phyloP scores from a whole-genome alignment of 257 asterid genomes.

The Solanum pinnatisectum region DNA sequence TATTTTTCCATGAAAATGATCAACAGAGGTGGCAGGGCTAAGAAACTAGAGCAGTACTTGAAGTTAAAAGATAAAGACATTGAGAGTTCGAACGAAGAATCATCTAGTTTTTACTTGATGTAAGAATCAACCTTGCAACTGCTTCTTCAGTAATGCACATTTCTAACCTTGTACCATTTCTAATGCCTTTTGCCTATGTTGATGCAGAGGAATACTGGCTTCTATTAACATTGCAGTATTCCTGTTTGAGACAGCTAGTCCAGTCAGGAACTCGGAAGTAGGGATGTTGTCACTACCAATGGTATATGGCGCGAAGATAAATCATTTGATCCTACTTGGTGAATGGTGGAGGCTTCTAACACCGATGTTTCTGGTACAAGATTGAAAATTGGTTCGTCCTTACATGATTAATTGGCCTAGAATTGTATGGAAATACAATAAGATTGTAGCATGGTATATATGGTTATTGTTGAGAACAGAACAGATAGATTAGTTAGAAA shows the following conservation, averaged over 20 bases:
- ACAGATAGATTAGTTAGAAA: not conserved
- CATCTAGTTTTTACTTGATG: constrained; percentile 60
- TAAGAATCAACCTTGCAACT: constrained; percentile 15
- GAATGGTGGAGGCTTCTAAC: constrained; percentile 96
- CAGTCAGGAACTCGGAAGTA: constrained; percentile 45
- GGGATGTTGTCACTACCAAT: constrained; percentile 61
- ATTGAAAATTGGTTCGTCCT: constrained; percentile 60
- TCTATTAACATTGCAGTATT: constrained; percentile 75
- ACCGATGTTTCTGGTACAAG: constrained; percentile 96
- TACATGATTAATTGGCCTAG: constrained; percentile 5
- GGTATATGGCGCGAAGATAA: constrained; percentile 77
- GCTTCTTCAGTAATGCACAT: not conserved
- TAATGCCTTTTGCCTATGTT: not conserved
- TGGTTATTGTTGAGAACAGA: not conserved
- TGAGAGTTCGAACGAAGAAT: constrained; percentile 24
- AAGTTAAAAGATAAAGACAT: constrained; percentile 21
- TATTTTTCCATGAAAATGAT: constrained; percentile 9
- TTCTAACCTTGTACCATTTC: not conserved
- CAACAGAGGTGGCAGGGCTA: constrained; percentile 11
- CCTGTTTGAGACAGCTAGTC: constrained; percentile 75
- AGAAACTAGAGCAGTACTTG: constrained; percentile 15
- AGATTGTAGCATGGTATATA: not conserved
- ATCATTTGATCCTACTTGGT: constrained; percentile 62
- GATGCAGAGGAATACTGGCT: constrained; percentile 53
- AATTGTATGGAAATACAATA: not conserved